Evolutionary conservation across 192 early-diverging fungal species (phyloP).

Genomic region (Geranomyces michiganensis): DNA sequence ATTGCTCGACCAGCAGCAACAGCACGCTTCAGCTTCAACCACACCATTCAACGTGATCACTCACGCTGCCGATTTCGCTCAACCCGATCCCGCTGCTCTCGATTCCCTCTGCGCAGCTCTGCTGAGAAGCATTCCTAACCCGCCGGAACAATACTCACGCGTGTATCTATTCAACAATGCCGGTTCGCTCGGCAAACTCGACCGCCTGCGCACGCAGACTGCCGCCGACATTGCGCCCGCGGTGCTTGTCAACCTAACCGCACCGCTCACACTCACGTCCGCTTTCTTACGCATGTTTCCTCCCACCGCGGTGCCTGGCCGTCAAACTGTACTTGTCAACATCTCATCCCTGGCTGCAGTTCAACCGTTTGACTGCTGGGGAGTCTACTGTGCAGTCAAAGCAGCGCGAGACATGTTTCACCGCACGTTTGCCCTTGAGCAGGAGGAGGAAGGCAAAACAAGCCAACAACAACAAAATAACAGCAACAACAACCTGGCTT

Average conservation of each 20-base stretch:
- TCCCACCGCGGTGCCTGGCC: neutral
- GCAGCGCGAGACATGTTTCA: conserved; percentile 82
- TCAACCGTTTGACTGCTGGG: conserved; percentile 77
- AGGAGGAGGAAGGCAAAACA: conserved; percentile 35
- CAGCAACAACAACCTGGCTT: conserved; percentile 21
- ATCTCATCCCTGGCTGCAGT: conserved; percentile 74
- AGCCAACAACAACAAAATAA: conserved; percentile 9
- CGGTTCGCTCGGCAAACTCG: conserved; percentile 71
- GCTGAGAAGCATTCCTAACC: conserved; percentile 6
- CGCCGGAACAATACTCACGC: conserved; percentile 5
- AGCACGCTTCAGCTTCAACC: neutral
- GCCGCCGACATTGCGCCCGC: conserved; percentile 22
- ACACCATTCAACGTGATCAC: neutral
- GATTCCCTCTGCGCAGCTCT: conserved; percentile 19
- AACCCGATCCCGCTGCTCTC: neutral
- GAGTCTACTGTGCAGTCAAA: conserved; percentile 77
- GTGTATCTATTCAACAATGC: conserved; percentile 73
- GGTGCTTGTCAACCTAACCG: conserved; percentile 38
- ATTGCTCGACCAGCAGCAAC: neutral
- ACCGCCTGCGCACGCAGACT: conserved; percentile 24
- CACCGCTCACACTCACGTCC: conserved; percentile 40
- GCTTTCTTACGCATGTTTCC: conserved; percentile 36
- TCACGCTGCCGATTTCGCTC: conserved; percentile 26
- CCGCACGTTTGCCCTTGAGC: conserved; percentile 70
- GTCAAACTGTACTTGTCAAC: conserved; percentile 60